Conservation (phyloP, 805 yeast species). For the Ogataea dorogensis region DNA sequence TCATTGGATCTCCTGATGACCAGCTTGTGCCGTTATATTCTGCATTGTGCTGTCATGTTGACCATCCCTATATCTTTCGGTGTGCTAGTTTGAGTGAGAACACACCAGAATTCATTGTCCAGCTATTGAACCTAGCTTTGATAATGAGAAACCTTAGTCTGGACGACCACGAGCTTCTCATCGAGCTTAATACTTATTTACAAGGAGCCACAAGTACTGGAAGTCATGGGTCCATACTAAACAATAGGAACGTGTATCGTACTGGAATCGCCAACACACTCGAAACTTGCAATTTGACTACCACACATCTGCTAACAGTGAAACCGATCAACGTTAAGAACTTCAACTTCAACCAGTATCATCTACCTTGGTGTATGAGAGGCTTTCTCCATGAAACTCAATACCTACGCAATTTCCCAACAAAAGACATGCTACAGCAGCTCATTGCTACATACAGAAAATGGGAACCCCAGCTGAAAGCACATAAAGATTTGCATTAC, state of each 20-base stretch:
- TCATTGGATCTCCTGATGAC: constrained; percentile 85
- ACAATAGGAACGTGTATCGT: constrained; percentile 65
- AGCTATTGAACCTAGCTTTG: constrained; percentile 27
- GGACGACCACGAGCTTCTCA: constrained; percentile 32
- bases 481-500: constrained; percentile 77
- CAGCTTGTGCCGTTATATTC: constrained; percentile 93
- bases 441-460: constrained; percentile 58
- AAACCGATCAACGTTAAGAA: constrained; percentile 39
- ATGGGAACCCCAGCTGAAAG: constrained; percentile 83
- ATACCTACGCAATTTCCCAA: constrained; percentile 48
- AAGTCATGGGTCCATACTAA: constrained; percentile 74
- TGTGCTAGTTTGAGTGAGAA: constrained; percentile 70
- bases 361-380: constrained; percentile 90
- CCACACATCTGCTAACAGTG: constrained; percentile 37
- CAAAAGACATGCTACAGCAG: constrained; percentile 42
- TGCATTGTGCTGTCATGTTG: constrained; percentile 69
- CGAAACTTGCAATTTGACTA: constrained; percentile 65
- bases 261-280: constrained; percentile 69
- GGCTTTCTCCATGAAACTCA: constrained; percentile 69
- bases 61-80: constrained; percentile 85
- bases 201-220: constrained; percentile 74
- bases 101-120: constrained; percentile 43
- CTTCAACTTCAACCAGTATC: constrained; percentile 73
- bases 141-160: constrained; percentile 28
- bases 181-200: constrained; percentile 68